Base-by-base conservation (phyloP, 805 yeast species). In the Nakazawaea wickerhamii region DNA sequence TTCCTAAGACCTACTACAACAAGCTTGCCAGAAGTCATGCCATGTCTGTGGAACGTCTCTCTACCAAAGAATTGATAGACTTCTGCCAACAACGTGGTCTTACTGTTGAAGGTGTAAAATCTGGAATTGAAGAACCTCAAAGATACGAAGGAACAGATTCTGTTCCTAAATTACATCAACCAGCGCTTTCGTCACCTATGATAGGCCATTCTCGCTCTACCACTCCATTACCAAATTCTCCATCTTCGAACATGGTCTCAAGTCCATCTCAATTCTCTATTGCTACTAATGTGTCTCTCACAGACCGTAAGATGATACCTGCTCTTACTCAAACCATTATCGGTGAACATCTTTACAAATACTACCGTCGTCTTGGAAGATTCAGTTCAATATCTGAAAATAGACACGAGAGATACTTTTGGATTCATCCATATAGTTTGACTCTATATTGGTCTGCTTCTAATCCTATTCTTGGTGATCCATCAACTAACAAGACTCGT, bases 341-440 rank as follows among this genome's bases (percentile, higher is more conserved):
- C 60, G 99, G 99, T 40, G 98, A 91, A 58, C 86, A 79, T 50
- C 67, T 90, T 45, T 81, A 73, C 74, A 91, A 91, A 61, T 90
- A 90, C 58, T 86, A 82, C 59, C 79, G 93, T 45, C 78, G 79
- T 47, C 63, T 84, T 41, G 90, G 90, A 1, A 83, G 89, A 13
- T 68, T 86, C 38, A 81, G 87, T 30, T 72, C 83, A 1, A 71
- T 87, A 17, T 75, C 91, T 0, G 93, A 88, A 39, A 75, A 76
- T 32, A 75, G 96, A 46, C 99, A 91, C 57, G 93, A 84, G 56
- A 74, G 97, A 50, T 91, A 78, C 65, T 91, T 91, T 72, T 93
- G 98, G 98, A 77, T 93, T 35, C 95, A 91, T 62, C 98, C 99
- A 3, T 90, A 90, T 61, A 83, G 93, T 7, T 65, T 88, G 67